A percentile compares a stretch with the other conserved stretches of the same genome.
Conservation (phyloP, 2,329 filamentous ascomycete genomes). For the Paradendryphiella salina region DNA sequence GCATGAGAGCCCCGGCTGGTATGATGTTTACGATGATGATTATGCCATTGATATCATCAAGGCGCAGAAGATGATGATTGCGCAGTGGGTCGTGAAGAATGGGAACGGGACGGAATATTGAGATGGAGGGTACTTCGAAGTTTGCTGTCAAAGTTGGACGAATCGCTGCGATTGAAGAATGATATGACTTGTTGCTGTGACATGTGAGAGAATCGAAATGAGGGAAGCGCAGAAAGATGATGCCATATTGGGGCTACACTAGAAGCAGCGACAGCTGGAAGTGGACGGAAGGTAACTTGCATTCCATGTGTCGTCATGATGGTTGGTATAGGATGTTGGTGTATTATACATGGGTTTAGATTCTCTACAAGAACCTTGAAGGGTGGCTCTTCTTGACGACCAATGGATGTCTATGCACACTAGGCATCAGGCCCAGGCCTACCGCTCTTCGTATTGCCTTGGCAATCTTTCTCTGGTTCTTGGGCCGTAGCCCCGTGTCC, state of each 20-base stretch:
- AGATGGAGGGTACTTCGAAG: neutral
- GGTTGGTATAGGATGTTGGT: neutral
- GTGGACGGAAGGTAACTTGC: too few relatives aligned
- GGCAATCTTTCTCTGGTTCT: slow-evolving; percentile 90
- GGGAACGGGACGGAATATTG: slow-evolving; percentile 5
- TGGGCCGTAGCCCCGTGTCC: slow-evolving; percentile 77
- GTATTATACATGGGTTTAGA: neutral
- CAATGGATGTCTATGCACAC: slow-evolving; percentile 79
- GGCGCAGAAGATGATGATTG: slow-evolving; percentile 40
- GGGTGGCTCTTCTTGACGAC: slow-evolving; percentile 38
- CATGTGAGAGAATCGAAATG: neutral
- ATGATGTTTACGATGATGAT: slow-evolving; percentile 48
- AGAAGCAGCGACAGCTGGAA: too few relatives aligned
- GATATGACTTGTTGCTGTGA: neutral
- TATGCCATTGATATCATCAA: slow-evolving; percentile 45
- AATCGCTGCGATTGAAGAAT: neutral
- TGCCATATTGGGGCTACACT: too few relatives aligned
- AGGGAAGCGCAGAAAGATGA: too few relatives aligned
- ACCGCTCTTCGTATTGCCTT: slow-evolving; percentile 89
- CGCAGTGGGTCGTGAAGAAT: slow-evolving; percentile 33
- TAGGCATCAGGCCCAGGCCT: slow-evolving; percentile 89
- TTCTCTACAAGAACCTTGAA: slow-evolving; percentile 26
- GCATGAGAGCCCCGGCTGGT: slow-evolving; percentile 48
- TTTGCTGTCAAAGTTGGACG: neutral
- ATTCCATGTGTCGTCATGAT: too few relatives aligned